phyloP scores from a whole-genome alignment of 1,284 basidiomycete genomes.

The Trametes hirsuta region DNA sequence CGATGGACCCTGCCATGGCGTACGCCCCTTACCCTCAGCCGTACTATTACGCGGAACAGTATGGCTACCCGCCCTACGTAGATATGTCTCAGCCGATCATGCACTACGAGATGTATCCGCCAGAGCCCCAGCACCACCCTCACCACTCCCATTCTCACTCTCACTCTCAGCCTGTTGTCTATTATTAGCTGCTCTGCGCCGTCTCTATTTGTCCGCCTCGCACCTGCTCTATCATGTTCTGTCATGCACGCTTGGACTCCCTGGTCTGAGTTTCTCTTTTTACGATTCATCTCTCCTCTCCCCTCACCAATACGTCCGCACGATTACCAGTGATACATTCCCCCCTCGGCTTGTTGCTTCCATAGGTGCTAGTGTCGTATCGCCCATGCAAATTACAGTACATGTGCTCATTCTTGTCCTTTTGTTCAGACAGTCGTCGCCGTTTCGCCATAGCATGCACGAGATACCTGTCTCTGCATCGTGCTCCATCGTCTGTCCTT shows the following conservation, averaged over 20 bases:
- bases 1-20: constrained; percentile 43
- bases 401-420: constrained; percentile 15
- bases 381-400: constrained; percentile 20
- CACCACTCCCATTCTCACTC: constrained; percentile 17
- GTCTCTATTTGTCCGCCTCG: constrained; percentile 23
- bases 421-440: constrained; percentile 5
- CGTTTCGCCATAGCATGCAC: neutral
- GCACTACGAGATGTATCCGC: constrained; percentile 68
- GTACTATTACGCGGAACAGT: constrained; percentile 69
- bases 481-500: constrained; percentile 6
- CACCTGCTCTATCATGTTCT: constrained; percentile 35
- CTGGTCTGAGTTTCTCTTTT: neutral
- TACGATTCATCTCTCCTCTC: neutral
- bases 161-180: constrained; percentile 52
- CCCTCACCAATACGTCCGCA: neutral
- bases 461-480: constrained; percentile 7
- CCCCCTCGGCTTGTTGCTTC: constrained; percentile 4
- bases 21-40: constrained; percentile 60
- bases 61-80: constrained; percentile 66
- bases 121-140: constrained; percentile 42
- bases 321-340: neutral
- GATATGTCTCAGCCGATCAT: constrained; percentile 61
- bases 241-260: constrained; percentile 18
- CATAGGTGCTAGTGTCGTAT: constrained; percentile 17
- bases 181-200: constrained; percentile 50